Base-by-base conservation (phyloP, 306 rosid species). In the Geum urbanum region DNA sequence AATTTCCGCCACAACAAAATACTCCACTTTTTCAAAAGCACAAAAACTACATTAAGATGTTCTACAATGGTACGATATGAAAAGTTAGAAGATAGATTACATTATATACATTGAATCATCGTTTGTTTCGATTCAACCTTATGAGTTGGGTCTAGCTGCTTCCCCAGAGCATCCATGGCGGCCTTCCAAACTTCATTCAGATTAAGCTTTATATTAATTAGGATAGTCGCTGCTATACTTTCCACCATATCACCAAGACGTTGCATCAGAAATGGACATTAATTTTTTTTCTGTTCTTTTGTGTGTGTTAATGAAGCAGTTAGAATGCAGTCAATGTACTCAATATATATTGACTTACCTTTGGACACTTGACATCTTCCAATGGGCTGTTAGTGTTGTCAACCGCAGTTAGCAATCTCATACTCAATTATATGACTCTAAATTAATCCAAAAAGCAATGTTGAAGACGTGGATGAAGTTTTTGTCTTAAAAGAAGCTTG, bases 241-340 rank as follows among this genome's bases (percentile, higher is more conserved):
- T 94, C 97, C 52, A 94, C 86, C 81, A 91, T 70, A 85, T 94
- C 99, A 67, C 96, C 96, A 75, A 94, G 95, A 54, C 73, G 92
- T 96, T 91, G 84, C 32, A 55, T 16, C 43, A 41, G 41, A 56
- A 32, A 13, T 56, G 10, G 12, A 57, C n/a, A 15, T 16, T 14
- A 58, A 9, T 57, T 58, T 13, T 32, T 58, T 5, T 32, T 32
- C 37, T 32, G 37, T 32, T 32, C 37, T 32, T 1, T 32, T 32
- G 3, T 32, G 1, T 32, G 37, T 32, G 37, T 32, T 13, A n/a
- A 61, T 32, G 37, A n/a, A 13, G 24, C 15, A 27, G 16, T 58
- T 32, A 53, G 48, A n/a, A 55, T 32, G 37, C 2, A 16, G 37
- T 32, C 37, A 32, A 32, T 32, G 37, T 32, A 32, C 24, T 22